These are phyloP conservation scores for Alternaria viburni DNA, from an alignment of 2,329 filamentous ascomycete genomes.

Conservation along the genomic window DNA sequence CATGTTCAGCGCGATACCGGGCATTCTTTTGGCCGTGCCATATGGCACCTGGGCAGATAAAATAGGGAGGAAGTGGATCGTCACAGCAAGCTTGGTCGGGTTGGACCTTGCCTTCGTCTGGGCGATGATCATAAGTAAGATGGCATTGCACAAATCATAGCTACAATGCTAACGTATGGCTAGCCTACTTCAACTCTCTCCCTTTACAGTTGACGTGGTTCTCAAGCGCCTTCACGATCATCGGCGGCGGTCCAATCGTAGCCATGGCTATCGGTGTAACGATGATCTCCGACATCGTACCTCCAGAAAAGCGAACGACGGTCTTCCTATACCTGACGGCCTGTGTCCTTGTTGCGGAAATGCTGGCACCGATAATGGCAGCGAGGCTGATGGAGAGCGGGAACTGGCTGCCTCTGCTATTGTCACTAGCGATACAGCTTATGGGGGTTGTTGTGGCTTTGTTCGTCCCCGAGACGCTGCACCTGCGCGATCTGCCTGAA, in stretches of 20 bases:
- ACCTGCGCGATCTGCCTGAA: constrained; percentile 42
- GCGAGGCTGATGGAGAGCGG: constrained; percentile 42
- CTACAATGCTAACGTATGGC: constrained; percentile 5
- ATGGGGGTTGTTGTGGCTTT: constrained; percentile 34
- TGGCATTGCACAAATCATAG: not conserved
- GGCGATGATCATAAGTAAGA: constrained; percentile 43
- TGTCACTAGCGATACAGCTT: constrained; percentile 39
- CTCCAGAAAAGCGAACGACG: constrained; percentile 50
- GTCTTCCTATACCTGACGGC: constrained; percentile 39
- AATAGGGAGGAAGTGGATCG: constrained; percentile 54
- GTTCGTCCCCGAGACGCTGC: constrained; percentile 44
- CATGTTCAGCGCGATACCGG: constrained; percentile 54
- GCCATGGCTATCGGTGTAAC: constrained; percentile 56
- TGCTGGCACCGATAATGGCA: constrained; percentile 43
- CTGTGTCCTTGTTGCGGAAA: constrained; percentile 42
- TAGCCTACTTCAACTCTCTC: constrained; percentile 45
- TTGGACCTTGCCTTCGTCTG: constrained; percentile 44
- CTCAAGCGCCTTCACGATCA: constrained; percentile 53
- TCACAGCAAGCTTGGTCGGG: constrained; percentile 52
- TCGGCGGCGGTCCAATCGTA: constrained; percentile 57
- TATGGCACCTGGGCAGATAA: constrained; percentile 59
- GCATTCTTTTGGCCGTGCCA: constrained; percentile 56
- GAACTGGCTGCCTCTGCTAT: constrained; percentile 41
- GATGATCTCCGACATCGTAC: constrained; percentile 60
- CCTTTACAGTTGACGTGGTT: constrained; percentile 58